phyloP scores from a whole-genome alignment of 78 protist species.

The Anaeramoeba flamelloides region DNA sequence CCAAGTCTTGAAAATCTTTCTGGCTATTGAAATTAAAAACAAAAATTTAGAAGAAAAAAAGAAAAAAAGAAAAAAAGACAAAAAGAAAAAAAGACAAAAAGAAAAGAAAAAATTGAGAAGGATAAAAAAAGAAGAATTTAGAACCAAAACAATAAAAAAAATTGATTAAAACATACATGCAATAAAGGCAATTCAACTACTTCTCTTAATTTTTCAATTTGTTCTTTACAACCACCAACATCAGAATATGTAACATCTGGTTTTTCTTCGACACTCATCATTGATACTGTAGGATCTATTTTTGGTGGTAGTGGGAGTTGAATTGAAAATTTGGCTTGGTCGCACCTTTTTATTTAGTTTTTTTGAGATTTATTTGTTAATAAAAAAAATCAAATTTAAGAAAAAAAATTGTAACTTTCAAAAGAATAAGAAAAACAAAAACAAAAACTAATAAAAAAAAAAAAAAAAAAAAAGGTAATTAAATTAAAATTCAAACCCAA shows the following conservation, averaged over 20 bases:
- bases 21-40: too few species aligned
- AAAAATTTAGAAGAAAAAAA: too few species aligned
- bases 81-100: too few species aligned
- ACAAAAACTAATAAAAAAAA: too few species aligned
- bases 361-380: not conserved
- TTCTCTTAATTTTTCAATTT: slow-evolving; percentile 92
- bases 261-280: slow-evolving; percentile 99
- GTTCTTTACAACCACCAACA: slow-evolving; percentile 97
- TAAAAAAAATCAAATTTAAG: not conserved
- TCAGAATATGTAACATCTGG: slow-evolving; percentile 98
- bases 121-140: too few species aligned
- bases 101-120: too few species aligned
- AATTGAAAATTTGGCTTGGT: slow-evolving; percentile 83
- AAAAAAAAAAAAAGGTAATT: too few species aligned
- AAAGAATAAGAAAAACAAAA: not conserved
- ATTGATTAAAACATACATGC: slow-evolving; percentile 34
- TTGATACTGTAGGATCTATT: slow-evolving; percentile 96
- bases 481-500: slow-evolving; percentile 59
- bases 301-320: slow-evolving; percentile 97
- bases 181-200: slow-evolving; percentile 94
- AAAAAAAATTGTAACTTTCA: not conserved
- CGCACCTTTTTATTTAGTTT: slow-evolving; percentile 34
- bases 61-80: too few species aligned
- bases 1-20: slow-evolving; percentile 90
- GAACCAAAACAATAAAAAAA: too few species aligned